These are phyloP conservation scores for Monosporascus cannonballus DNA, from an alignment of 2,329 filamentous ascomycete species.

Conservation along the genomic window DNA sequence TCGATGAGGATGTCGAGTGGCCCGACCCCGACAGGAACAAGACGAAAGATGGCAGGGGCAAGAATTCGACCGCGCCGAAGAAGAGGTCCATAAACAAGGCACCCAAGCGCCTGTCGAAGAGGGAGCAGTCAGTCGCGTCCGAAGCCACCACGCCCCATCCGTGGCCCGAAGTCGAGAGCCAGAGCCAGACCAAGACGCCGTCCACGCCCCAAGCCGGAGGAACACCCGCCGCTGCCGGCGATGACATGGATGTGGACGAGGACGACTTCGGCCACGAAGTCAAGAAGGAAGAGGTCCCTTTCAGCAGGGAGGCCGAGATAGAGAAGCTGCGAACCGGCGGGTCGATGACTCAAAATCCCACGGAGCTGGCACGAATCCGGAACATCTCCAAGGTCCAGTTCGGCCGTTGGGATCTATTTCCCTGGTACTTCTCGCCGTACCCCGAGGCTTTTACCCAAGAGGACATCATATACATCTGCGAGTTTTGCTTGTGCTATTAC, in stretches of 20 bases:
- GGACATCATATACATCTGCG: conserved; percentile 92
- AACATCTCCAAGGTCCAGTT: conserved; percentile 95
- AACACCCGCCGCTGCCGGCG: conserved; percentile 37
- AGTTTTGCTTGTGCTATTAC: conserved; percentile 92
- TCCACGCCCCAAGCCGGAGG: conserved; percentile 33
- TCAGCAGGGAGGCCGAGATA: conserved; percentile 84
- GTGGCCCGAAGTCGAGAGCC: conserved; percentile 46
- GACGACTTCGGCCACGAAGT: conserved; percentile 32
- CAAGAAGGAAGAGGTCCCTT: conserved; percentile 48
- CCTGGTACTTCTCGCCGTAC: conserved; percentile 99
- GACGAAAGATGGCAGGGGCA: conserved; percentile 69
- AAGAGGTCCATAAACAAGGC: conserved; percentile 53
- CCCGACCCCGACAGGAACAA: conserved; percentile 82
- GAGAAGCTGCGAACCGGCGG: conserved; percentile 91
- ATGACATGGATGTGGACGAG: conserved; percentile 54
- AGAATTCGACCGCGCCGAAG: conserved; percentile 58
- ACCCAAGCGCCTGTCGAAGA: conserved; percentile 48
- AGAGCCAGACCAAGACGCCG: conserved; percentile 37
- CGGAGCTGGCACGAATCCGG: conserved; percentile 90
- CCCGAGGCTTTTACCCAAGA: conserved; percentile 82
- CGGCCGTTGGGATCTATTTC: conserved; percentile 84
- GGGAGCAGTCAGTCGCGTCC: conserved; percentile 48
- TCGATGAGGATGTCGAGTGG: conserved; percentile 91
- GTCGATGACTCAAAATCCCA: conserved; percentile 98
- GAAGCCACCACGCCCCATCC: conserved; percentile 49